These are phyloP conservation scores for Mrakia blollopis DNA, from an alignment of 768 basidiomycete species.

Conservation along the genomic window DNA sequence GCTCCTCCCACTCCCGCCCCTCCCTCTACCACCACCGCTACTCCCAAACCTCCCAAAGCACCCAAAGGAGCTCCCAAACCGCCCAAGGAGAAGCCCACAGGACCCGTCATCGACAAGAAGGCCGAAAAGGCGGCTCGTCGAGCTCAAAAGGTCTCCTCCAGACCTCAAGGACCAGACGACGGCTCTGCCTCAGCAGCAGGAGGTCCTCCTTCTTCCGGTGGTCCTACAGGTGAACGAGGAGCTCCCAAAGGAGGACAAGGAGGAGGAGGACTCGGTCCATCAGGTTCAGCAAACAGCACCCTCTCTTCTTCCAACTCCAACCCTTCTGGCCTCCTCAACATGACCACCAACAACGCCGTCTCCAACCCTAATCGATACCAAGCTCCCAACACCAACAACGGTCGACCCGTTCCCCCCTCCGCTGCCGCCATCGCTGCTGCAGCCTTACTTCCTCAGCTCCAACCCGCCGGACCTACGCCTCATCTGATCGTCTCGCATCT, in stretches of 20 bases:
- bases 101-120: constrained; percentile 26
- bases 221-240: neutral
- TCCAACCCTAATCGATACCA: constrained; percentile 3
- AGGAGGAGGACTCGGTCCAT: neutral
- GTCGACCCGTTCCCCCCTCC: neutral
- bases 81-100: constrained; percentile 6
- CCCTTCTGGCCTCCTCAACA: neutral
- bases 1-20: neutral
- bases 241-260: neutral
- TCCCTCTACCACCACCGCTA: neutral
- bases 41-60: constrained; percentile 8
- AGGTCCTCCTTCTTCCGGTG: neutral
- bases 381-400: constrained; percentile 2
- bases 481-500: constrained; percentile 30
- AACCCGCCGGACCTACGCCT: constrained; percentile 10
- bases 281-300: neutral
- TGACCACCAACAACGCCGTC: constrained; percentile 2
- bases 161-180: constrained; percentile 7
- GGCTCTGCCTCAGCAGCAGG: constrained; percentile 18
- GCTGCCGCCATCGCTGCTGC: constrained; percentile 9
- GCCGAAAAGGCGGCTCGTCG: constrained; percentile 31
- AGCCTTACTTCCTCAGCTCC: neutral
- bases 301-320: neutral
- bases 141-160: constrained; percentile 24
- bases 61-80: constrained; percentile 8